Percentiles rank a stretch among this genome's conserved stretches.
Conservation (phyloP, 139 green algal genomes). For the Spirogloea muscicola region DNA sequence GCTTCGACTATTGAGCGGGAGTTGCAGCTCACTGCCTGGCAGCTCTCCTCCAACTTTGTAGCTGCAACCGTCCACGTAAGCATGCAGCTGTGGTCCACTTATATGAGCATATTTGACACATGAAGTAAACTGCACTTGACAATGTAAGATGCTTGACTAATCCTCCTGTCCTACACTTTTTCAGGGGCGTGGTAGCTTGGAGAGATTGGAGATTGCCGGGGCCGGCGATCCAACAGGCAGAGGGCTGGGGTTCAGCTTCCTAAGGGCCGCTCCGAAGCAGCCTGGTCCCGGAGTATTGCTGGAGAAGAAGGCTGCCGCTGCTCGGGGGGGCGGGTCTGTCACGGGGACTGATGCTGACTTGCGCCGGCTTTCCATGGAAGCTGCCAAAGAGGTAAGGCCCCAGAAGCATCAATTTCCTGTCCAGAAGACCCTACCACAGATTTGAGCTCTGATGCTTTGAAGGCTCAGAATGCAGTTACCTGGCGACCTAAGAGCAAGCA, state of each 20-base stretch:
- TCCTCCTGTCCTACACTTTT: too few relatives aligned
- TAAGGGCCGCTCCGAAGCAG: conserved; percentile 42
- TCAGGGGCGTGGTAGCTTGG: conserved; percentile 5
- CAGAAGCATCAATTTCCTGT: too few relatives aligned
- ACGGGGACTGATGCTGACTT: conserved; percentile 73
- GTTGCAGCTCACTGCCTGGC: conserved; percentile 55
- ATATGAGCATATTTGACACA: too few relatives aligned
- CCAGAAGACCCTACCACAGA: too few relatives aligned
- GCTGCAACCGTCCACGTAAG: too few relatives aligned
- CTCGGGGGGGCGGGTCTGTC: conserved; percentile 1
- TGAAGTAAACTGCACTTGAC: too few relatives aligned
- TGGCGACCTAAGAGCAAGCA: too few relatives aligned
- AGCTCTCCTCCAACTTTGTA: conserved; percentile 61
- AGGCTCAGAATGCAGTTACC: too few relatives aligned
- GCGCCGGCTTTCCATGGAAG: conserved; percentile 64
- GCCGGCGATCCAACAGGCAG: conserved; percentile 68
- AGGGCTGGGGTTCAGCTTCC: conserved; percentile 65
- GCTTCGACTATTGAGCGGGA: conserved; percentile 48
- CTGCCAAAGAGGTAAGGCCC: conserved; percentile 45
- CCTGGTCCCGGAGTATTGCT: neutral
- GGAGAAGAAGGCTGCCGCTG: conserved; percentile 38
- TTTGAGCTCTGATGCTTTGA: too few relatives aligned
- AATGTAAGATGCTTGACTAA: too few relatives aligned
- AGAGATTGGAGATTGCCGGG: conserved; percentile 47
- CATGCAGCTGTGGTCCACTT: too few relatives aligned